These are phyloP conservation scores for Leccinum boreale DNA, from an alignment of 768 basidiomycete genomes.

Conservation along the genomic window DNA sequence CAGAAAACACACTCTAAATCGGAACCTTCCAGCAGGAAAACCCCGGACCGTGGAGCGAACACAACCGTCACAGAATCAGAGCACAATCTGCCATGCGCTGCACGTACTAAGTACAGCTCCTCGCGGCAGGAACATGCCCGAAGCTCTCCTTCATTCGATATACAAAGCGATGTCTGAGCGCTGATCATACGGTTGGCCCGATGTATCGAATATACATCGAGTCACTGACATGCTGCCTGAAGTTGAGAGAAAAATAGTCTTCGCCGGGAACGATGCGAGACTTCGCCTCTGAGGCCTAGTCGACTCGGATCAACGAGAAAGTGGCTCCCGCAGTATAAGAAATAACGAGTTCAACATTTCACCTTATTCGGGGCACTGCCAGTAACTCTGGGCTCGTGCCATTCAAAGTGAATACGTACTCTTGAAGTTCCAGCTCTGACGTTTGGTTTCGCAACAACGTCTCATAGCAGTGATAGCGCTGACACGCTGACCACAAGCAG, in stretches of 20 bases:
- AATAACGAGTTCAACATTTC: conserved; percentile 6
- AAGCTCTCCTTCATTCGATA: conserved; percentile 27
- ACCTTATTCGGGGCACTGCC: conserved; percentile 42
- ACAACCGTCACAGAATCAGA: conserved; percentile 43
- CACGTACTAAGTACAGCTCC: conserved; percentile 5
- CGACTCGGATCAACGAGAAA: neutral
- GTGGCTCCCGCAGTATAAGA: conserved; percentile 44
- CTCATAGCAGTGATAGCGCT: neutral
- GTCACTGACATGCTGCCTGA: conserved; percentile 32
- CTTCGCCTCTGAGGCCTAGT: neutral
- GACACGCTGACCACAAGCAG: neutral
- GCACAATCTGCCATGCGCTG: neutral
- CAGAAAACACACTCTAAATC: conserved; percentile 31
- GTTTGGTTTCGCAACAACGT: neutral
- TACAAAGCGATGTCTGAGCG: conserved; percentile 48
- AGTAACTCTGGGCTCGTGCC: neutral
- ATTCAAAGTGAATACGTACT: neutral
- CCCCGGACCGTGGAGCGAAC: conserved; percentile 53
- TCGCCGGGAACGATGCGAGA: neutral
- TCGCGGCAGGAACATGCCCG: conserved; percentile 60
- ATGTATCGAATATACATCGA: too few species aligned
- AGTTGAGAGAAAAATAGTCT: conserved; percentile 17
- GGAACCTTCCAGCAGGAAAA: conserved; percentile 81
- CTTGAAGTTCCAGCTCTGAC: neutral
- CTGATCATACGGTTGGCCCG: too few species aligned